Conservation (phyloP, 371 early-diverging fungal species). For the Conidiobolus incongruus region DNA sequence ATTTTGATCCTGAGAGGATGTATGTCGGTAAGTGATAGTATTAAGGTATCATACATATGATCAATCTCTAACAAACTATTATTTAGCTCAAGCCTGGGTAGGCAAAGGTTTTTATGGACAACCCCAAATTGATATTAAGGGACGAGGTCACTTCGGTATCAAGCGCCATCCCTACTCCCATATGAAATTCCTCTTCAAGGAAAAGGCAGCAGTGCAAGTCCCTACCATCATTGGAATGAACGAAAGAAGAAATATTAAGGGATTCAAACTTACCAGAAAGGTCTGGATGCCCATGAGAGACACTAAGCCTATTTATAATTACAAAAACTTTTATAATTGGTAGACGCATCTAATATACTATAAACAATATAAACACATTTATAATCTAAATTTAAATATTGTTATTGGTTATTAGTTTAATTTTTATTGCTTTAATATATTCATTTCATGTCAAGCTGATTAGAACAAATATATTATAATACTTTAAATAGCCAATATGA, state of each 20-base stretch:
- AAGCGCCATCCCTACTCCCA: constrained; percentile 60
- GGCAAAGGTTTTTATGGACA: constrained; percentile 63
- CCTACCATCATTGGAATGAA: constrained; percentile 14
- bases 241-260: constrained; percentile 19
- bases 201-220: constrained; percentile 13
- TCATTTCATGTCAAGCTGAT: too few relatives aligned
- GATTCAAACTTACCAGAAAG: constrained; percentile 27
- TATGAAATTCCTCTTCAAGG: constrained; percentile 56
- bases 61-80: neutral
- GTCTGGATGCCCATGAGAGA: constrained; percentile 49
- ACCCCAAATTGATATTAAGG: constrained; percentile 44
- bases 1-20: constrained; percentile 33
- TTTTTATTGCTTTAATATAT: too few relatives aligned
- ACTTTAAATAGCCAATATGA: too few relatives aligned
- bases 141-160: constrained; percentile 60
- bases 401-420: too few relatives aligned
- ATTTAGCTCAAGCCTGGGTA: constrained; percentile 58
- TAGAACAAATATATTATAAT: too few relatives aligned
- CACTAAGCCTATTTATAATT: constrained; percentile 53
- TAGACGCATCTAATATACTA: too few relatives aligned
- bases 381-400: too few relatives aligned
- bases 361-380: too few relatives aligned
- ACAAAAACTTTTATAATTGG: constrained; percentile 58
- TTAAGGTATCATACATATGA: neutral
- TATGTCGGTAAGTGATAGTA: constrained; percentile 14